These are phyloP conservation scores for Periconia macrospinosa DNA, from an alignment of 2,329 filamentous ascomycete species.

Conservation along the genomic window DNA sequence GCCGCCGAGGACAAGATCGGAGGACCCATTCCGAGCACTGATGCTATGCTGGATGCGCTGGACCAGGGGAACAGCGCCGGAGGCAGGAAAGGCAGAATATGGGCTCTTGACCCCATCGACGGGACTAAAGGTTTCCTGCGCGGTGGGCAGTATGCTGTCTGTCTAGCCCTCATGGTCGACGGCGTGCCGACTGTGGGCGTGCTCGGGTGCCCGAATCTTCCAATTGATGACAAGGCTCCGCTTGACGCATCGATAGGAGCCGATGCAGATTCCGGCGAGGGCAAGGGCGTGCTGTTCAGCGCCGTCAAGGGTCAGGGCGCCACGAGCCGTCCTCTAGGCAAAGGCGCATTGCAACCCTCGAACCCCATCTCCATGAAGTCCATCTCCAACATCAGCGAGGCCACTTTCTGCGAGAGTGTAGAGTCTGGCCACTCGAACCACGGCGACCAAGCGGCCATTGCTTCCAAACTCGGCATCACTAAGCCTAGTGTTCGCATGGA, in stretches of 20 bases:
- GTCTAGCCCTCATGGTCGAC: slow-evolving; percentile 87
- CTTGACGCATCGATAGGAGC: slow-evolving; percentile 72
- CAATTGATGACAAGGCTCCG: slow-evolving; percentile 75
- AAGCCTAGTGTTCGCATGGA: slow-evolving; percentile 93
- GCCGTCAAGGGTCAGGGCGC: slow-evolving; percentile 80
- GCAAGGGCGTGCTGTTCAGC: slow-evolving; percentile 85
- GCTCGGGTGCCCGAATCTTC: slow-evolving; percentile 92
- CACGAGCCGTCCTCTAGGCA: slow-evolving; percentile 71
- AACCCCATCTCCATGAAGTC: slow-evolving; percentile 78
- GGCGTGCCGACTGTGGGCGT: slow-evolving; percentile 93
- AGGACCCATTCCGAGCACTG: slow-evolving; percentile 66
- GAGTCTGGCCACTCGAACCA: slow-evolving; percentile 92
- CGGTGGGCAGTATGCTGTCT: slow-evolving; percentile 96
- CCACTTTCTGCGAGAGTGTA: slow-evolving; percentile 95
- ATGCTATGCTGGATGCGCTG: slow-evolving; percentile 63
- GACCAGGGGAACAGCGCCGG: slow-evolving; percentile 68
- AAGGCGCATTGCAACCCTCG: slow-evolving; percentile 56
- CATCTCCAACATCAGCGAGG: slow-evolving; percentile 71
- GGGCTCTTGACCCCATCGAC: slow-evolving; percentile 97
- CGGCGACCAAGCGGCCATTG: slow-evolving; percentile 82
- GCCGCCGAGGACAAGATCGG: slow-evolving; percentile 69
- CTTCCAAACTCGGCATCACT: slow-evolving; percentile 81
- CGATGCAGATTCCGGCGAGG: slow-evolving; percentile 72
- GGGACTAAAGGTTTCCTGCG: slow-evolving; percentile 96
- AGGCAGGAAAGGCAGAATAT: slow-evolving; percentile 76